Conservation (phyloP, 2,329 filamentous ascomycete species). For the Fusarium nelsonii region DNA sequence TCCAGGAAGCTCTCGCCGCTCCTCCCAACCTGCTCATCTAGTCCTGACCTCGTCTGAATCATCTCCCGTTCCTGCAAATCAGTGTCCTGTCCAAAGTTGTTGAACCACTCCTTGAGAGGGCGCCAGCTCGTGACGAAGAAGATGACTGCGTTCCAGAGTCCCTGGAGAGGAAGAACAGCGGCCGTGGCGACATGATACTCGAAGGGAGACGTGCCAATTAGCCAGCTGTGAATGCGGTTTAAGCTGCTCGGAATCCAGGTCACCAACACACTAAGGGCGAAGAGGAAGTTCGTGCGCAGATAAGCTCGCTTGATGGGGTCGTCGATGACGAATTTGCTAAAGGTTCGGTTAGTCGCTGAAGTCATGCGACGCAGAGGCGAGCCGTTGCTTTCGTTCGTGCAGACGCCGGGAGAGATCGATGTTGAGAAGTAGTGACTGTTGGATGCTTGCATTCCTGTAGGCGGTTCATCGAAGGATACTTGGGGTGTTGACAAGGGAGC, state of each 20-base stretch:
- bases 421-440: slow-evolving; percentile 53
- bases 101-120: slow-evolving; percentile 39
- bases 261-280: slow-evolving; percentile 70
- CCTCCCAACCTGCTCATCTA: slow-evolving; percentile 20
- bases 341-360: slow-evolving; percentile 49
- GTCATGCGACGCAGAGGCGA: slow-evolving; percentile 37
- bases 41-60: slow-evolving; percentile 19
- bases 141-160: slow-evolving; percentile 83
- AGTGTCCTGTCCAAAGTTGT: not conserved
- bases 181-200: slow-evolving; percentile 76
- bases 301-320: slow-evolving; percentile 73
- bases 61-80: slow-evolving; percentile 29
- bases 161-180: slow-evolving; percentile 80
- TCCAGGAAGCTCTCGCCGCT: slow-evolving; percentile 47
- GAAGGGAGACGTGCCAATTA: slow-evolving; percentile 67
- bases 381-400: slow-evolving; percentile 6
- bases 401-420: slow-evolving; percentile 47
- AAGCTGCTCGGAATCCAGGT: slow-evolving; percentile 76
- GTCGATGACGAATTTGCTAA: slow-evolving; percentile 53
- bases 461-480: slow-evolving; percentile 43
- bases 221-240: slow-evolving; percentile 78
- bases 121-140: slow-evolving; percentile 75
- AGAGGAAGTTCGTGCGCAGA: slow-evolving; percentile 70
- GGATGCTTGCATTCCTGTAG: slow-evolving; percentile 32
- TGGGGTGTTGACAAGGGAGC: slow-evolving; percentile 29